Conservation (phyloP, 345 rosid species). For the Psidium friedrichsthalianum region DNA sequence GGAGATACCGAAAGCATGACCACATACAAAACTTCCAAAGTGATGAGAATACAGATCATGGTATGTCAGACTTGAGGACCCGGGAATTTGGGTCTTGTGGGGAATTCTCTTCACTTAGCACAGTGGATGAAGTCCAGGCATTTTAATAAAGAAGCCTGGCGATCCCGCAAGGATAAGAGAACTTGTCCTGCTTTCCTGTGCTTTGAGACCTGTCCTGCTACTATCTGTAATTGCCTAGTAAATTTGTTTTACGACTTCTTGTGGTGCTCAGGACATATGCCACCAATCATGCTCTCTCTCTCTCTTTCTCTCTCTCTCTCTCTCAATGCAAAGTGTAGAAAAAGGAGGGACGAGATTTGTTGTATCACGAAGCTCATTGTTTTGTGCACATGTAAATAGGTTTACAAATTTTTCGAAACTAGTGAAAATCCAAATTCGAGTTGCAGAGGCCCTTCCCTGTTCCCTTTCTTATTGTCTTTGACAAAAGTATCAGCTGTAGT, state of each 20-base stretch:
- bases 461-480: not conserved
- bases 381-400: not conserved
- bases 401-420: not conserved
- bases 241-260: not conserved
- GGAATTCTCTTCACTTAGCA: not conserved
- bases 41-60: not conserved
- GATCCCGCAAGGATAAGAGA: not conserved
- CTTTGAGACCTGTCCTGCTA: not conserved
- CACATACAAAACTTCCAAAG: not conserved
- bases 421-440: not conserved
- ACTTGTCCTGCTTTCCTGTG: not conserved
- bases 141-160: not conserved
- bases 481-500: not conserved
- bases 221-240: not conserved
- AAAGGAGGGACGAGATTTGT: not conserved
- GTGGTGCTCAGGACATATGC: not conserved
- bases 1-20: not conserved
- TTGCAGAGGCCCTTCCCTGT: not conserved
- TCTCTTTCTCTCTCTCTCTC: not conserved
- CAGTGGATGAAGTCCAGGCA: not conserved
- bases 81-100: not conserved
- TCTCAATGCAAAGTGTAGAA: not conserved
- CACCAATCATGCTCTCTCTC: not conserved
- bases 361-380: not conserved
- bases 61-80: not conserved